Conservation (phyloP, 73 alveolate species). For the Uronychia binucleata region DNA sequence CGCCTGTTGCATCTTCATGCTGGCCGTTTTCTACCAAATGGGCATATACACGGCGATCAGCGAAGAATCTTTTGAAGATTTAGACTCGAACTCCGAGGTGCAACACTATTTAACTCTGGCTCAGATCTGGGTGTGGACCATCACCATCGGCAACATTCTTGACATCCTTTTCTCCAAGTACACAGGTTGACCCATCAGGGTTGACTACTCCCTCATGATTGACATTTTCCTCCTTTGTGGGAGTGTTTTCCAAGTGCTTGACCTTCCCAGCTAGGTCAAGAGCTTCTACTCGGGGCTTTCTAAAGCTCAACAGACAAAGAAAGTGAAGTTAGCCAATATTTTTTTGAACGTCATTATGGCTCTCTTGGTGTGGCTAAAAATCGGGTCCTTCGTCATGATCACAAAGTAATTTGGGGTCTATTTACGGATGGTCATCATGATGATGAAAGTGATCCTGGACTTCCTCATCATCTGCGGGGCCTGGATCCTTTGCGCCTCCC, state of each 20-base stretch:
- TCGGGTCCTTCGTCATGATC: constrained; percentile 12
- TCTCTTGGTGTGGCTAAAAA: constrained; percentile 26
- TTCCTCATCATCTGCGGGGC: constrained; percentile 10
- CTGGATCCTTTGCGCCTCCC: constrained; percentile 27
- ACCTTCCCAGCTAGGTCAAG: constrained; percentile 7
- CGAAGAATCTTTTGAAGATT: constrained; percentile 12
- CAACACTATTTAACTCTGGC: neutral
- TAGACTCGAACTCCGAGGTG: neutral
- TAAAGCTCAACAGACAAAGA: neutral
- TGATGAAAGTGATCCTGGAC: constrained; percentile 17
- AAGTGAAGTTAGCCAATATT: neutral
- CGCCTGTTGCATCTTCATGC: constrained; percentile 20
- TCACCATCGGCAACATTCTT: constrained; percentile 26
- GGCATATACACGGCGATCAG: constrained; percentile 34
- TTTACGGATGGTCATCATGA: constrained; percentile 20
- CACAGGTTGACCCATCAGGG: constrained; percentile 1
- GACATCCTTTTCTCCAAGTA: constrained; percentile 4
- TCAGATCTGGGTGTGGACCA: constrained; percentile 31
- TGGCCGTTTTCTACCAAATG: constrained; percentile 35
- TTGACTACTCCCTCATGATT: constrained; percentile 4
- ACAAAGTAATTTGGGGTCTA: constrained; percentile 23
- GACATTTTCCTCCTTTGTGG: constrained; percentile 36
- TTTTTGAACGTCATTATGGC: neutral
- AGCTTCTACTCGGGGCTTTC: neutral
- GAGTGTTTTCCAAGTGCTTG: neutral